These are phyloP conservation scores for Serendipita sp. DNA, from an alignment of 768 basidiomycete genomes.

Conservation along the genomic window DNA sequence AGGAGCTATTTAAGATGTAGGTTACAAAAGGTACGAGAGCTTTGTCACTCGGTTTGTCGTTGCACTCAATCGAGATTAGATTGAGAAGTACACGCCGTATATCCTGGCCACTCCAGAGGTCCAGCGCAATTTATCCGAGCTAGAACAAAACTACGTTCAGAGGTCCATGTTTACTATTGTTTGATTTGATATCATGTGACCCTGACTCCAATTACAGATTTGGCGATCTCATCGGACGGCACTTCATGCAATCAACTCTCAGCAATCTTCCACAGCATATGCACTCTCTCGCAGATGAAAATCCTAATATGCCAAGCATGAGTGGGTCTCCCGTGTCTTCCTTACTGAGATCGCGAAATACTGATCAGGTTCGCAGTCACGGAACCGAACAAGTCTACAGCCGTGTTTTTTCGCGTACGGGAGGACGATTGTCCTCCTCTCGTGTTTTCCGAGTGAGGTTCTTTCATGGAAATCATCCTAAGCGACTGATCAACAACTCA, in stretches of 20 bases:
- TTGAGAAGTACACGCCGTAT: slow-evolving; percentile 74
- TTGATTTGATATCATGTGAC: neutral
- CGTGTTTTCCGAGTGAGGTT: slow-evolving; percentile 23
- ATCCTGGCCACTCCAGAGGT: slow-evolving; percentile 55
- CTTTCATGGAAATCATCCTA: neutral
- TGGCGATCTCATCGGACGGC: slow-evolving; percentile 56
- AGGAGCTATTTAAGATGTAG: slow-evolving; percentile 79
- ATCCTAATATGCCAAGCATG: slow-evolving; percentile 56
- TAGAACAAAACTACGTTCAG: slow-evolving; percentile 68
- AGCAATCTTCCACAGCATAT: slow-evolving; percentile 69
- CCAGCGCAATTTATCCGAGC: slow-evolving; percentile 66
- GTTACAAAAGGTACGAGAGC: slow-evolving; percentile 52
- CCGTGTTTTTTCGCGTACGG: slow-evolving; percentile 72
- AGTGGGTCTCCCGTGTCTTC: slow-evolving; percentile 16
- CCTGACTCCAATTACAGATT: slow-evolving; percentile 32
- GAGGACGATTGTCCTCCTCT: slow-evolving; percentile 35
- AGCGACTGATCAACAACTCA: slow-evolving; percentile 15
- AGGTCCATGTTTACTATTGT: slow-evolving; percentile 29
- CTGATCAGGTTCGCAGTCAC: slow-evolving; percentile 36
- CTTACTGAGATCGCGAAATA: slow-evolving; percentile 10
- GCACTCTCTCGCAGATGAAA: slow-evolving; percentile 57
- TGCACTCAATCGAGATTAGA: slow-evolving; percentile 29
- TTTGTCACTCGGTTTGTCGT: neutral
- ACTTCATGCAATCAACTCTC: slow-evolving; percentile 66
- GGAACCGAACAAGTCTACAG: slow-evolving; percentile 54